A percentile compares a stretch with the other conserved stretches of the same genome.
These are phyloP conservation scores for Fusarium anguioides DNA, from an alignment of 2,329 filamentous ascomycete species.

Conservation along the genomic window DNA sequence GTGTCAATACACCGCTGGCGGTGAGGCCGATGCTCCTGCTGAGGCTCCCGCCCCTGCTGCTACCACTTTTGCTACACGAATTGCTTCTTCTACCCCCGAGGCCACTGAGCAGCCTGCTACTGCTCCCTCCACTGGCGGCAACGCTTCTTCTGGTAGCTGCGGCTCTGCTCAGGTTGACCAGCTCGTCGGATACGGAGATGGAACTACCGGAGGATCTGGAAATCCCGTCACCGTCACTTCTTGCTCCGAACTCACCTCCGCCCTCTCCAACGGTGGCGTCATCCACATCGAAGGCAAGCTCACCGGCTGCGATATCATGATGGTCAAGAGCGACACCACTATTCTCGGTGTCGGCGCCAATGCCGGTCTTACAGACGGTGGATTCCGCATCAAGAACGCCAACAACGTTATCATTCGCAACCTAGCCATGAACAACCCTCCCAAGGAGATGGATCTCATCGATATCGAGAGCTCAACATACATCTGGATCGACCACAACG, in stretches of 20 bases:
- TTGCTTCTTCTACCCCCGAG: too few relatives aligned
- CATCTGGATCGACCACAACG: conserved; percentile 68
- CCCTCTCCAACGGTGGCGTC: conserved; percentile 54
- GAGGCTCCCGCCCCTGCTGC: too few relatives aligned
- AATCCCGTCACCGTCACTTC: conserved; percentile 58
- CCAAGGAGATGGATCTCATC: conserved; percentile 59
- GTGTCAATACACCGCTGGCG: too few relatives aligned
- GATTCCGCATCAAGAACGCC: conserved; percentile 57
- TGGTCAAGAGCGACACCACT: conserved; percentile 59
- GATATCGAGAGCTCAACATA: conserved; percentile 56
- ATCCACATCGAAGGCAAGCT: conserved; percentile 58
- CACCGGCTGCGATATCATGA: conserved; percentile 53
- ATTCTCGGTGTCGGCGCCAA: conserved; percentile 59
- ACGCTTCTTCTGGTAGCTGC: conserved; percentile 28
- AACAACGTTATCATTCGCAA: conserved; percentile 65
- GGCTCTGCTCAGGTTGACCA: conserved; percentile 32
- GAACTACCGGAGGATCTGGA: conserved; percentile 60
- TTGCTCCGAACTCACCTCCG: conserved; percentile 54
- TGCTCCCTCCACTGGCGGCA: too few relatives aligned
- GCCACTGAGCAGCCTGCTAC: conserved; percentile 1
- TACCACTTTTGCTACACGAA: too few relatives aligned
- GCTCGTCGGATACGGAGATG: conserved; percentile 47
- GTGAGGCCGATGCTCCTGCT: too few relatives aligned
- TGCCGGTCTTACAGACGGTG: conserved; percentile 52
- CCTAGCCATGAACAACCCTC: conserved; percentile 59